Conservation (phyloP, 306 rosid genomes). For the Ormosia emarginata region DNA sequence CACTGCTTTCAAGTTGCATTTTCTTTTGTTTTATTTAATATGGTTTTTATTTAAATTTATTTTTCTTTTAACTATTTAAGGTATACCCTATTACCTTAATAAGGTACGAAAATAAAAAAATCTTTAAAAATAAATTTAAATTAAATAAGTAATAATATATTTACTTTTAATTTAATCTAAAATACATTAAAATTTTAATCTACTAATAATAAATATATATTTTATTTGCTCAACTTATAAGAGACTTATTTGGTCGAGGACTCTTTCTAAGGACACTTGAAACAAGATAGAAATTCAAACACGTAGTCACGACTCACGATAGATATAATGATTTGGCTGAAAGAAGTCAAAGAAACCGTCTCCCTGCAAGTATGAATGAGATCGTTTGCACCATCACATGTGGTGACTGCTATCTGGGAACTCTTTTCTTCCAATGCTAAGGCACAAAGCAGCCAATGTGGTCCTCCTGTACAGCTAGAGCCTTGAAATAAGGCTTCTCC, state of each 20-base stretch:
- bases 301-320: neutral
- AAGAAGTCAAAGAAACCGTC: neutral
- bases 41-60: neutral
- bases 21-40: neutral
- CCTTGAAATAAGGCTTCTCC: neutral
- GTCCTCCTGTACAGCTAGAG: neutral
- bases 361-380: neutral
- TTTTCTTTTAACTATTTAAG: neutral
- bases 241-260: neutral
- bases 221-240: too few relatives aligned
- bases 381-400: neutral
- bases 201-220: too few relatives aligned
- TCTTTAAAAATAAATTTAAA: too few relatives aligned
- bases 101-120: neutral
- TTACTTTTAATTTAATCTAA: too few relatives aligned
- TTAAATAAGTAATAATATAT: too few relatives aligned
- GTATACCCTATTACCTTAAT: neutral
- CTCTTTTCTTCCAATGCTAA: neutral
- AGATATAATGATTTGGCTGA: conserved; percentile 2
- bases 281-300: conserved; percentile 22
- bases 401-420: neutral
- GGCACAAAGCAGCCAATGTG: neutral
- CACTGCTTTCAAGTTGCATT: neutral
- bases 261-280: conserved; percentile 19
- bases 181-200: too few relatives aligned